Percentiles rank a stretch among this genome's conserved stretches.
These are phyloP conservation scores for Saturnispora ahearnii DNA, from an alignment of 805 yeast species.

Conservation along the genomic window DNA sequence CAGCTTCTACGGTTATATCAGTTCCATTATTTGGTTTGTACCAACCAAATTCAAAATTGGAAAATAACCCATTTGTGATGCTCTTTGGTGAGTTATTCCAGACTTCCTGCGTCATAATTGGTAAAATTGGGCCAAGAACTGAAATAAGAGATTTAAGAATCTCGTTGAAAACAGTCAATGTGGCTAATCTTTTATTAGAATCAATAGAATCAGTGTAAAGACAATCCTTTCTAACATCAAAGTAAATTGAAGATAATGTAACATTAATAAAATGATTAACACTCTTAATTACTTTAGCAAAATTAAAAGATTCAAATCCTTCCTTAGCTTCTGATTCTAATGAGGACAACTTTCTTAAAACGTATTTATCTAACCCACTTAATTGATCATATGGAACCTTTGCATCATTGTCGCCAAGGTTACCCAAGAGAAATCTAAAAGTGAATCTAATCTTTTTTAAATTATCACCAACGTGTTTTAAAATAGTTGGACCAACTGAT, in stretches of 20 bases:
- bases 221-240: conserved; percentile 78
- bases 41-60: conserved; percentile 45
- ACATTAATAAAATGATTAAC: conserved; percentile 65
- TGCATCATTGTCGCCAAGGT: conserved; percentile 33
- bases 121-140: conserved; percentile 70
- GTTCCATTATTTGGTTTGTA: conserved; percentile 17
- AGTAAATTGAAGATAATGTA: conserved; percentile 73
- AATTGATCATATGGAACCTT: conserved; percentile 34
- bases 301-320: conserved; percentile 52
- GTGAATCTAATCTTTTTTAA: conserved; percentile 77
- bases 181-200: conserved; percentile 43
- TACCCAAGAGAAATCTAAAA: conserved; percentile 74
- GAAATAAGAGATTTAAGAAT: conserved; percentile 56
- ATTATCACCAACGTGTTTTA: conserved; percentile 70
- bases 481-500: conserved; percentile 58
- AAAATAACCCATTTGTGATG: conserved; percentile 21
- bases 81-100: conserved; percentile 52
- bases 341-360: conserved; percentile 44
- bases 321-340: conserved; percentile 35
- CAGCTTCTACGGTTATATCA: conserved; percentile 30
- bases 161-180: conserved; percentile 57
- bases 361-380: conserved; percentile 47
- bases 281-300: conserved; percentile 58
- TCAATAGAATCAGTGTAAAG: conserved; percentile 58
- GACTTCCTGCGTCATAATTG: conserved; percentile 78